phyloP scores from a whole-genome alignment of 495 filamentous ascomycete genomes.

The Penicillium turbatum region DNA sequence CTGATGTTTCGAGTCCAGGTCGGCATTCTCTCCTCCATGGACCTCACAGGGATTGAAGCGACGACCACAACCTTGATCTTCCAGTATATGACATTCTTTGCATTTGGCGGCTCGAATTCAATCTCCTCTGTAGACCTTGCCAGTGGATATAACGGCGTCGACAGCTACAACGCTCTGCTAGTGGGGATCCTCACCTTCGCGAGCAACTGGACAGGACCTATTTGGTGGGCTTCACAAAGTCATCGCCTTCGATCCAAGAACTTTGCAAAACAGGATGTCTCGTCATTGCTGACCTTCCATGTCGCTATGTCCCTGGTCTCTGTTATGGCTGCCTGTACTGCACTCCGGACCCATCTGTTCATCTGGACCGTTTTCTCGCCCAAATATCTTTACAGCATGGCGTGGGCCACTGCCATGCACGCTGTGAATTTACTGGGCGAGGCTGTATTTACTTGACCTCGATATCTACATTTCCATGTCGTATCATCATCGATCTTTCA shows the following conservation, averaged over 20 bases:
- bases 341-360: constrained; percentile 84
- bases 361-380: constrained; percentile 99
- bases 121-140: constrained; percentile 85
- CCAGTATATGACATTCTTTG: constrained; percentile 79
- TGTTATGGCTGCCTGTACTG: constrained; percentile 86
- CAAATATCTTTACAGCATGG: constrained; percentile 89
- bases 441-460: constrained; percentile 53
- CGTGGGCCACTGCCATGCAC: constrained; percentile 81
- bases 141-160: constrained; percentile 78
- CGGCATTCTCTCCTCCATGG: constrained; percentile 44
- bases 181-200: constrained; percentile 80
- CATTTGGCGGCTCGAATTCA: constrained; percentile 85
- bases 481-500: no score
- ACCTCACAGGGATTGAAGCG: constrained; percentile 50
- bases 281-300: constrained; percentile 63
- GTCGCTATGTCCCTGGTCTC: constrained; percentile 53
- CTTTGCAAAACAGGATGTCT: constrained; percentile 36
- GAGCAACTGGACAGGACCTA: constrained; percentile 85
- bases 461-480: neutral
- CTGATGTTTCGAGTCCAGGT: constrained; percentile 62
- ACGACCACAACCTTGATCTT: constrained; percentile 61
- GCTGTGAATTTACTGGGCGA: constrained; percentile 50
- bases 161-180: constrained; percentile 58
- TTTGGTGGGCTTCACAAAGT: constrained; percentile 75
- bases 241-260: constrained; percentile 48